Evolutionary conservation across 371 early-diverging fungal species (phyloP).

Genomic region (Batkoa obscura): DNA sequence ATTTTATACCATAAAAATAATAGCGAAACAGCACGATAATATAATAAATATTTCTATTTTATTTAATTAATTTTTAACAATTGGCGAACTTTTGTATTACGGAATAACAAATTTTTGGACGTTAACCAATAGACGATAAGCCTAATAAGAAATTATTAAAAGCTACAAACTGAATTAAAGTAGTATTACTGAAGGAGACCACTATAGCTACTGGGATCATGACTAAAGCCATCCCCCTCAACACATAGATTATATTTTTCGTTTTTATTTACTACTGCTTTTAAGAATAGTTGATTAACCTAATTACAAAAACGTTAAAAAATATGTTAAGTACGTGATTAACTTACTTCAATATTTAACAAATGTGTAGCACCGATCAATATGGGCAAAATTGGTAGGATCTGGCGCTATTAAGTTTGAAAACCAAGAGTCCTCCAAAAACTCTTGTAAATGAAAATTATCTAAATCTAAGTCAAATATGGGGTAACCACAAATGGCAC

Average conservation of each 20-base stretch:
- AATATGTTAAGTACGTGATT: too few species aligned
- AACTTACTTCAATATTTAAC: background rate
- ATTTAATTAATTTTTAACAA: background rate
- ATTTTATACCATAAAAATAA: too few species aligned
- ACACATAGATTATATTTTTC: background rate
- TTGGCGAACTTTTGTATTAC: background rate
- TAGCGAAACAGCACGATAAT: too few species aligned
- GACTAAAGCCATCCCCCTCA: background rate
- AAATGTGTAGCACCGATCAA: background rate
- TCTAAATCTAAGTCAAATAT: background rate
- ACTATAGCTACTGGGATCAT: background rate
- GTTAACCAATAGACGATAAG: background rate
- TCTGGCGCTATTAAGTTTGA: background rate
- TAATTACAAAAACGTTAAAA: background rate
- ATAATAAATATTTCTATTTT: too few species aligned
- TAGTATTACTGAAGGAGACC: background rate
- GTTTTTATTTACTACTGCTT: background rate
- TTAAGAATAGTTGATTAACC: background rate
- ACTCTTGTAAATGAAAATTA: background rate
- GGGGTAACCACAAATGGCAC: background rate
- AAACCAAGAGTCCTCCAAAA: background rate
- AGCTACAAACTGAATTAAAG: background rate
- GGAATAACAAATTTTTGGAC: background rate
- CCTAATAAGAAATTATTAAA: background rate
- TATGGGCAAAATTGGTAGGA: background rate